Conservation (phyloP, 1,284 basidiomycete species). For the Ustanciosporium gigantosporum region DNA sequence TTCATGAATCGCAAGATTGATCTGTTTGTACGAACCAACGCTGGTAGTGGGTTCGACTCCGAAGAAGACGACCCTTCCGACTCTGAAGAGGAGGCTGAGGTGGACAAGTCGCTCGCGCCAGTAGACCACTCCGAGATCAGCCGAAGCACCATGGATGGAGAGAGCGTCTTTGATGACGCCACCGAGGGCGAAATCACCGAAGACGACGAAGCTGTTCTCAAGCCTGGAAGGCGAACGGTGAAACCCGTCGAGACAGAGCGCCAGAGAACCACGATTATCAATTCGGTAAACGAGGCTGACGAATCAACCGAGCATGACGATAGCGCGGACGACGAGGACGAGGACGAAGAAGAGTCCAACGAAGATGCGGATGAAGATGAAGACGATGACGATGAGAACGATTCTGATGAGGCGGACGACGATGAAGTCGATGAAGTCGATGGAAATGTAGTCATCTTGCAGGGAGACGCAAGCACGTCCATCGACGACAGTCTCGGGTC, state of each 20-base stretch:
- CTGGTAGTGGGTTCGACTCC: neutral
- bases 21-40: slow-evolving; percentile 43
- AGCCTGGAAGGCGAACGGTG: slow-evolving; percentile 10
- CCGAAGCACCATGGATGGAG: slow-evolving; percentile 14
- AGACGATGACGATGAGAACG: too few species aligned
- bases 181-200: slow-evolving; percentile 29
- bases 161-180: slow-evolving; percentile 22
- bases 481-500: slow-evolving; percentile 14
- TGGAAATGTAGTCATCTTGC: too few species aligned
- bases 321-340: too few species aligned
- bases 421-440: slow-evolving; percentile 11
- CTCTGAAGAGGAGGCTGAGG: slow-evolving; percentile 23
- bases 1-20: slow-evolving; percentile 58
- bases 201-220: slow-evolving; percentile 10
- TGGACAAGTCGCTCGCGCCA: slow-evolving; percentile 10
- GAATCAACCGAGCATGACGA: slow-evolving; percentile 2
- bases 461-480: slow-evolving; percentile 5
- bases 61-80: slow-evolving; percentile 1
- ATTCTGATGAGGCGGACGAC: neutral
- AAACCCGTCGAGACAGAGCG: too few species aligned
- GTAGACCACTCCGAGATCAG: slow-evolving; percentile 1
- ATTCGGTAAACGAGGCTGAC: neutral
- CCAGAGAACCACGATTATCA: neutral
- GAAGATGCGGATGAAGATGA: too few species aligned
- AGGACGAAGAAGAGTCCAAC: too few species aligned